A percentile compares a stretch with the other conserved stretches of the same genome.
Conservation (phyloP, 2,329 filamentous ascomycete species). For the Hysterium pulicare region DNA sequence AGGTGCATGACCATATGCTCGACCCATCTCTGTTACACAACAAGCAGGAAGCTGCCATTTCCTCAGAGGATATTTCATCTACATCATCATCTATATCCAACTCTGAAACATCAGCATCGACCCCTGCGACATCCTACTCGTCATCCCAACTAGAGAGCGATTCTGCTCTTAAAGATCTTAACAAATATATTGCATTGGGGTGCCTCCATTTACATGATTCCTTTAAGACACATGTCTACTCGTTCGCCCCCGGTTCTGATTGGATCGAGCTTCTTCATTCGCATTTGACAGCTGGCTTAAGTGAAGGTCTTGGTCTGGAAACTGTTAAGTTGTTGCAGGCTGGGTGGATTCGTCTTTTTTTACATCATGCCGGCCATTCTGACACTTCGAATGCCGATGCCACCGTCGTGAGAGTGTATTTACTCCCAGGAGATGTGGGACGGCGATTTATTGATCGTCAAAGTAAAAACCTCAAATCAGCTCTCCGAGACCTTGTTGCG, state of each 20-base stretch:
- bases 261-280: slow-evolving; percentile 26
- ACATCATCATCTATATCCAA: too few relatives aligned
- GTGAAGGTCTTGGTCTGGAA: slow-evolving; percentile 20
- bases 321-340: slow-evolving; percentile 28
- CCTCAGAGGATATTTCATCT: too few relatives aligned
- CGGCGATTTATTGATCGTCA: slow-evolving; percentile 52
- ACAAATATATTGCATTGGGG: slow-evolving; percentile 34
- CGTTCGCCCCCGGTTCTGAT: background rate
- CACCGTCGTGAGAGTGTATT: slow-evolving; percentile 52
- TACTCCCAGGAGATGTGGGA: slow-evolving; percentile 64
- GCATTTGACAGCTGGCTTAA: slow-evolving; percentile 19
- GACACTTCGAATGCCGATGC: background rate
- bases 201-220: slow-evolving; percentile 24
- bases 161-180: slow-evolving; percentile 11
- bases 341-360: slow-evolving; percentile 33
- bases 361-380: slow-evolving; percentile 6
- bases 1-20: too few relatives aligned
- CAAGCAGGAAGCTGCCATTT: too few relatives aligned
- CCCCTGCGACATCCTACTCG: slow-evolving; percentile 11
- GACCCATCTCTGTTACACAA: too few relatives aligned
- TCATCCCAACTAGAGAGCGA: slow-evolving; percentile 7
- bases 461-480: slow-evolving; percentile 43
- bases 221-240: background rate
- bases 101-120: slow-evolving; percentile 8
- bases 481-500: slow-evolving; percentile 49